phyloP scores from a whole-genome alignment of 2,329 filamentous ascomycete species.

The Colletotrichum tamarilloi region DNA sequence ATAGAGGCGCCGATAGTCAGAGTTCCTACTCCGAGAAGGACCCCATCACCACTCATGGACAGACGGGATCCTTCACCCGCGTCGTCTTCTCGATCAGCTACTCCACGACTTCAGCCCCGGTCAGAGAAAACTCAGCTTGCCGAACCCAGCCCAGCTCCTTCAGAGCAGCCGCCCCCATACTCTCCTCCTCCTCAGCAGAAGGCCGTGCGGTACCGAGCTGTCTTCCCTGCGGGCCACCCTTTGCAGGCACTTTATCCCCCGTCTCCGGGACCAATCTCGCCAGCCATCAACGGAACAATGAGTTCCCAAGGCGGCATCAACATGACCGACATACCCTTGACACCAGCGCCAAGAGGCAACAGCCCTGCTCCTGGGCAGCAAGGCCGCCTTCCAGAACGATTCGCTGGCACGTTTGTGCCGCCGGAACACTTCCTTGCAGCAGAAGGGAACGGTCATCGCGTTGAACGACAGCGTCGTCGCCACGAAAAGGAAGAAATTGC shows the following conservation, averaged over 20 bases:
- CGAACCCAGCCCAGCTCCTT: conserved; percentile 36
- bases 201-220: conserved; percentile 64
- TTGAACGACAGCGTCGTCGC: conserved; percentile 63
- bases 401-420: conserved; percentile 57
- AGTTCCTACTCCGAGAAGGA: conserved; percentile 49
- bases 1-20: conserved; percentile 47
- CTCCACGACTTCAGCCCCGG: conserved; percentile 25
- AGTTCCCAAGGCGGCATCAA: conserved; percentile 70
- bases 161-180: conserved; percentile 66
- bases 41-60: conserved; percentile 43
- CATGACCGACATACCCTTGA: conserved; percentile 69
- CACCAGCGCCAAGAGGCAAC: conserved; percentile 49
- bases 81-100: conserved; percentile 43
- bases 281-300: conserved; percentile 71
- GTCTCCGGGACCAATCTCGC: conserved; percentile 72
- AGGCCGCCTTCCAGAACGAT: conserved; percentile 53
- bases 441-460: conserved; percentile 53
- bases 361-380: conserved; percentile 26
- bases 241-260: conserved; percentile 60
- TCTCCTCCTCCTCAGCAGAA: conserved; percentile 57
- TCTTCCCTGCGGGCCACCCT: conserved; percentile 67
- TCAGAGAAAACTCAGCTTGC: conserved; percentile 25
- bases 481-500: conserved; percentile 75
- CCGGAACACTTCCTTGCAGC: conserved; percentile 56
- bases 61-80: conserved; percentile 36